phyloP scores from a whole-genome alignment of 1,284 basidiomycete genomes.

The Tranzscheliella williamsii region DNA sequence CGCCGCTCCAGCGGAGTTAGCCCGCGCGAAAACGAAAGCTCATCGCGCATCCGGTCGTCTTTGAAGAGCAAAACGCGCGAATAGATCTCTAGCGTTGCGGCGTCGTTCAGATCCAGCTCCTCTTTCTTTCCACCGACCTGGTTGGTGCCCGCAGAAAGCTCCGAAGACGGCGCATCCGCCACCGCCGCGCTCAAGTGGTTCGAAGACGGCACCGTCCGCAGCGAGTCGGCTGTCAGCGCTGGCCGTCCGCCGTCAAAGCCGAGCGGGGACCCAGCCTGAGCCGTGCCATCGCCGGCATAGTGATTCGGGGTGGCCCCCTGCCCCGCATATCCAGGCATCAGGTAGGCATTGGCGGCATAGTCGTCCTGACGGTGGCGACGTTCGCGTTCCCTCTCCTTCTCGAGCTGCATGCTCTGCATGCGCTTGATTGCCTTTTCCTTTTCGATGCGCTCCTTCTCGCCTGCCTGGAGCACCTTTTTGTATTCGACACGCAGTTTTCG shows the following conservation, averaged over 20 bases:
- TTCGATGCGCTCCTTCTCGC: conserved; percentile 98
- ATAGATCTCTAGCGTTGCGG: conserved; percentile 92
- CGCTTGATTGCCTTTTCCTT: conserved; percentile 97
- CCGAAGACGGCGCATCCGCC: conserved; percentile 63
- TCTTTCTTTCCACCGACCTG: conserved; percentile 63
- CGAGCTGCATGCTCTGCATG: conserved; percentile 70
- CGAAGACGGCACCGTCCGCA: conserved; percentile 32
- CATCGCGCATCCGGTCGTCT: conserved; percentile 95
- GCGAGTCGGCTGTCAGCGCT: conserved; percentile 41
- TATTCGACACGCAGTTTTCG: conserved; percentile 98
- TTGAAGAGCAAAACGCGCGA: conserved; percentile 96
- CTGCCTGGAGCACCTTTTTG: conserved; percentile 97
- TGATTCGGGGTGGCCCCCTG: conserved; percentile 8
- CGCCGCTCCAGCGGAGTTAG: conserved; percentile 82
- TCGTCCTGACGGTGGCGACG: conserved; percentile 42
- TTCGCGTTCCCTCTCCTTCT: conserved; percentile 52
- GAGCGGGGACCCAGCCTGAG: conserved; percentile 2
- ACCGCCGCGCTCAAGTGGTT: conserved; percentile 62
- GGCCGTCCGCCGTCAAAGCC: conserved; percentile 8
- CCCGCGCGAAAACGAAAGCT: conserved; percentile 88
- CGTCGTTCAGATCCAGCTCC: conserved; percentile 87
- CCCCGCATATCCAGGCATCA: conserved; percentile 27
- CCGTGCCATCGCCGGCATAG: conserved; percentile 5
- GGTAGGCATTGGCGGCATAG: conserved; percentile 32
- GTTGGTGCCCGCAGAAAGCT: conserved; percentile 3